Evolutionary conservation across 371 early-diverging fungal species (phyloP).

Genomic region (Mucor racemosus): DNA sequence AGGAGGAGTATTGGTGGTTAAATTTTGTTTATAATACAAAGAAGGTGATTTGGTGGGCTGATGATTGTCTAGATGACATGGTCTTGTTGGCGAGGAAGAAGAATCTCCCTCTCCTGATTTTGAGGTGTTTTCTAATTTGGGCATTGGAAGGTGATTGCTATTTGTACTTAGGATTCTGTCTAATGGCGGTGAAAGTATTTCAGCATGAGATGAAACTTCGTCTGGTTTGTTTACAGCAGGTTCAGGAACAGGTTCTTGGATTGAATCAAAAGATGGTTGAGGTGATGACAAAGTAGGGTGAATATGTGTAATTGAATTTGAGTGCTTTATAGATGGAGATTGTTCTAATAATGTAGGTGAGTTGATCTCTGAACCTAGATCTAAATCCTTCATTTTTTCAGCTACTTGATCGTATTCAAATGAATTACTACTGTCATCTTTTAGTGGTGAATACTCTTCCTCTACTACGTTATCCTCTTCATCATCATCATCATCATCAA

Average conservation of each 20-base stretch:
- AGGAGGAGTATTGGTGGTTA: constrained; percentile 1
- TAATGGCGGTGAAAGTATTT: background rate
- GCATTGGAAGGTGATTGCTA: background rate
- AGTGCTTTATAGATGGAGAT: background rate
- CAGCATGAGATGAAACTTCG: background rate
- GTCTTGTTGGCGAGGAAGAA: background rate
- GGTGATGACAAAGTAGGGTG: background rate
- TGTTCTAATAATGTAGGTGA: constrained; percentile 2
- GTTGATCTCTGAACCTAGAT: background rate
- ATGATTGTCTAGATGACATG: background rate
- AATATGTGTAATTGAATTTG: background rate
- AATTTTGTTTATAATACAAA: background rate
- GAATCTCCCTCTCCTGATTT: background rate
- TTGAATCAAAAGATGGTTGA: background rate
- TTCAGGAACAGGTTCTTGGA: background rate
- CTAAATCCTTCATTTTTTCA: constrained; percentile 24
- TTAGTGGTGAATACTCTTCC: background rate
- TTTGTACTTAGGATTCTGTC: background rate
- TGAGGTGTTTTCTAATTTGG: constrained; percentile 1
- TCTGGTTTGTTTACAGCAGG: background rate
- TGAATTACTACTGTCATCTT: constrained; percentile 5
- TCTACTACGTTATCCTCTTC: constrained; percentile 18
- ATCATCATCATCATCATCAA: constrained; percentile 47
- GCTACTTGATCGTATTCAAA: constrained; percentile 18
- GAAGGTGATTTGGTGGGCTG: constrained; percentile 1